Evolutionary conservation across 2,329 filamentous ascomycete species (phyloP), one percentile per base, ranked within the genome.

Genomic region (Kalaharituber pfeilii): DNA sequence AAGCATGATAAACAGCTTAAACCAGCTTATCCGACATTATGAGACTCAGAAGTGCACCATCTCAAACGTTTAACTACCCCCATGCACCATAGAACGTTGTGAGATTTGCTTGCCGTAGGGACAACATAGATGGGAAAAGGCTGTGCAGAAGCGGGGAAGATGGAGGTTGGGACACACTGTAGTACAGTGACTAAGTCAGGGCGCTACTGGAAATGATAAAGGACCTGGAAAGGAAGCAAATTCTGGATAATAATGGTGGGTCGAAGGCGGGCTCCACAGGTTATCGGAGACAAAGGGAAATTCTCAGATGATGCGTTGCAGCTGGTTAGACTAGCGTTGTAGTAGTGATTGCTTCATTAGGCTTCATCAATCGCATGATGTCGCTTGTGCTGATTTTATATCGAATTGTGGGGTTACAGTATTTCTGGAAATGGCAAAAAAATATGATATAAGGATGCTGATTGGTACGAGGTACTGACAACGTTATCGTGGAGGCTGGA

Each of bases 61-160:
- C 80, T 96, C 62, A 69, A 72, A 91, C 81, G 30, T 98, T 96
- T 75, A 94, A 94, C 69, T 65, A 73, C 2, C 75, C 96, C 26
- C 73, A 96, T 3, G 80, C 84, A 0, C 59, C 95, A 2, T 98
- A 91, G 91, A 79, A 82, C 44, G 73, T 80, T 6, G 79, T 88
- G 9, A 85, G 91, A 1, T 82, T 83, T 0, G 78, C 82, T 98
- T 6, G 91, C 91, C 18, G 95, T 91, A 87, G 76, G 78, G 3
- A 98, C 91, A 0, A 91, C 84, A 0, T 70, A 91, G 42, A 76
- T 98, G 75, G 88, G 91, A 0, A 78, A 86, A 50, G 91, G 91
- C 11, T 98, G 91, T 67, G 96, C 91, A 0, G 91, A 98, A 70
- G 91, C 91, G 1, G 89, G 96, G 1, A 91, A 98, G 74, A 98